These are phyloP conservation scores for Boletus tomentosulus DNA, from an alignment of 768 basidiomycete genomes.

Conservation along the genomic window DNA sequence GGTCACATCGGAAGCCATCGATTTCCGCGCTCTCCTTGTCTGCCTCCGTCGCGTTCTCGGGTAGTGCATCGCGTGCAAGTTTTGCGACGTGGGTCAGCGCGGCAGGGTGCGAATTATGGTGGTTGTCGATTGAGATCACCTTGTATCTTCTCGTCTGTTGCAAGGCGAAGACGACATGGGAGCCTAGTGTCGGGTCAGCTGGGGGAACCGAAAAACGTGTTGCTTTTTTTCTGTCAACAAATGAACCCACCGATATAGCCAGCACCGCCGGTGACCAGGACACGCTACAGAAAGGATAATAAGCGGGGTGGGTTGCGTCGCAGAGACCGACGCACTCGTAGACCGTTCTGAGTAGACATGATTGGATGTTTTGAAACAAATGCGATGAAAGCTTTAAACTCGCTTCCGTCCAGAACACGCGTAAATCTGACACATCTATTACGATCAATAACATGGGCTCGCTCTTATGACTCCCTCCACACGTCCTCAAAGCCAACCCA, in stretches of 20 bases:
- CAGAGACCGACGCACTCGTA: slow-evolving; percentile 42
- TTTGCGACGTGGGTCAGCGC: slow-evolving; percentile 74
- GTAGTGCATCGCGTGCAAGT: slow-evolving; percentile 73
- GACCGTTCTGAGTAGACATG: slow-evolving; percentile 32
- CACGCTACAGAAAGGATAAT: slow-evolving; percentile 39
- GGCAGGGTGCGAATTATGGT: slow-evolving; percentile 82
- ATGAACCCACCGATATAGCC: slow-evolving; percentile 75
- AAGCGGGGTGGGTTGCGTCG: slow-evolving; percentile 1
- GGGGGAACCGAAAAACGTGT: background rate
- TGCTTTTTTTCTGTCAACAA: background rate
- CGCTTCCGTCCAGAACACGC: background rate
- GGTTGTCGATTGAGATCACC: slow-evolving; percentile 93
- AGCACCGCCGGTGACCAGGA: slow-evolving; percentile 75
- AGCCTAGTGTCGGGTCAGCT: slow-evolving; percentile 49
- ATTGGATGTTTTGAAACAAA: background rate
- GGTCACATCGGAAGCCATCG: slow-evolving; percentile 65
- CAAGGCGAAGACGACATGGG: slow-evolving; percentile 86
- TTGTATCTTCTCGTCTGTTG: slow-evolving; percentile 87
- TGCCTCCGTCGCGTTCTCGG: slow-evolving; percentile 55
- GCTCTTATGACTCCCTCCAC: slow-evolving; percentile 44
- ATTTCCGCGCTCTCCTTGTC: slow-evolving; percentile 74
- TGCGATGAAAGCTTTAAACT: background rate
- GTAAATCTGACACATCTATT: no score
- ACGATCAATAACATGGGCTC: no score
- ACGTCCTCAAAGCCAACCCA: slow-evolving; percentile 42